A percentile compares a stretch with the other conserved stretches of the same genome.
These are phyloP conservation scores for Phanerochaete carnosa DNA, from an alignment of 768 basidiomycete genomes.

Conservation along the genomic window DNA sequence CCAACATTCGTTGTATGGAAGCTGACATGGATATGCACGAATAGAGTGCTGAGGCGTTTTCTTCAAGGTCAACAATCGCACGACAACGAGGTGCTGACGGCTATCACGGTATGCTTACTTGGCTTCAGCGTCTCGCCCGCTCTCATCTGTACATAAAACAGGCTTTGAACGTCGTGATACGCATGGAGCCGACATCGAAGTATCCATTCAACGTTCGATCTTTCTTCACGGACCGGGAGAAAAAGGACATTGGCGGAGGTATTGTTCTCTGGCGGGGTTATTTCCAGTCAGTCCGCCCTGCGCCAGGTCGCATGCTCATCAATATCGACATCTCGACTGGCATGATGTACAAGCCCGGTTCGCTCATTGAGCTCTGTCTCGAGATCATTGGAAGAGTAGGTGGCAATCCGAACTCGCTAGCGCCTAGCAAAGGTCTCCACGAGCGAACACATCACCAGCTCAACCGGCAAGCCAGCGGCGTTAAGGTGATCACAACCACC, in stretches of 20 bases:
- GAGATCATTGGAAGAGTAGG: constrained; percentile 42
- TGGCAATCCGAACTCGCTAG: constrained; percentile 29
- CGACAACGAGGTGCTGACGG: constrained; percentile 65
- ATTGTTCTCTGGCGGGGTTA: constrained; percentile 77
- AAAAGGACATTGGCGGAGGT: constrained; percentile 54
- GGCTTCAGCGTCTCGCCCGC: background rate
- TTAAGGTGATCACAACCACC: constrained; percentile 43
- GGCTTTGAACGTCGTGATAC: constrained; percentile 73
- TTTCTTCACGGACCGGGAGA: constrained; percentile 63
- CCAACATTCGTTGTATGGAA: background rate
- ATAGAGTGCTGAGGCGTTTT: constrained; percentile 62
- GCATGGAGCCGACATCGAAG: constrained; percentile 67
- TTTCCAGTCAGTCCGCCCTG: constrained; percentile 76
- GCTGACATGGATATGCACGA: background rate
- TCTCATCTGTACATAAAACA: constrained; percentile 23
- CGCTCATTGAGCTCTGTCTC: constrained; percentile 54
- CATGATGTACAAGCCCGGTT: constrained; percentile 68
- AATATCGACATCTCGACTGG: constrained; percentile 80
- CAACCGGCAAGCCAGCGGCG: constrained; percentile 52
- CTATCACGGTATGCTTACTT: constrained; percentile 49
- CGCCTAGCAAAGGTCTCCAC: constrained; percentile 39
- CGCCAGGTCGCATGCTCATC: constrained; percentile 57
- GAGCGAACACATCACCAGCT: constrained; percentile 52
- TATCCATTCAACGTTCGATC: constrained; percentile 74
- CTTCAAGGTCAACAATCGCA: constrained; percentile 61